Percentiles rank a stretch among this genome's conserved stretches.
Evolutionary conservation across 2,329 filamentous ascomycete species (phyloP).

Genomic region (Aureobasidium leucospermi): DNA sequence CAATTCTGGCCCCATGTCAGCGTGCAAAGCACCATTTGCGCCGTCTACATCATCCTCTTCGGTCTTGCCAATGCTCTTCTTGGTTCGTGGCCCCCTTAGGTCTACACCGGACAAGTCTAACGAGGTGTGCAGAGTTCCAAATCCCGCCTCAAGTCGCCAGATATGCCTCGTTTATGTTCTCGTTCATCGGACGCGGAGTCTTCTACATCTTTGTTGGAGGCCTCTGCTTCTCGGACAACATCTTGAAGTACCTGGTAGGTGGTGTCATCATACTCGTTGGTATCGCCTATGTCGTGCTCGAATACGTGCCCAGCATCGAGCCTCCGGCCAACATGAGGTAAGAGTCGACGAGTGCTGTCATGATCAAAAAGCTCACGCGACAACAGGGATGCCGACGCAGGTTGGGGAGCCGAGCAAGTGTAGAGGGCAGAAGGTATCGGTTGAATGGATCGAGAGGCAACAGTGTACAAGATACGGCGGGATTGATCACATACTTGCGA

Average conservation of each 20-base stretch:
- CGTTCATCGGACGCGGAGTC: conserved; percentile 87
- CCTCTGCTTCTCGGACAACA: conserved; percentile 63
- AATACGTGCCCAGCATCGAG: conserved; percentile 46
- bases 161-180: conserved; percentile 97
- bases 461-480: neutral
- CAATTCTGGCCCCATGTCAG: conserved; percentile 55
- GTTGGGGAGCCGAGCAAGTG: conserved; percentile 48
- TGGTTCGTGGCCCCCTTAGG: neutral
- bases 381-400: conserved; percentile 41
- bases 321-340: conserved; percentile 48
- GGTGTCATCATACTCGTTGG: conserved; percentile 71
- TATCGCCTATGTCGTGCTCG: conserved; percentile 58
- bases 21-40: conserved; percentile 68
- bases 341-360: conserved; percentile 2
- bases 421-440: conserved; percentile 22
- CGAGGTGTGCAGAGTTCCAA: conserved; percentile 64
- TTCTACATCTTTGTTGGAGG: conserved; percentile 96
- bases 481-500: neutral
- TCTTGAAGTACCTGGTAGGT: conserved; percentile 68
- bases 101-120: conserved; percentile 18
- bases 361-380: neutral
- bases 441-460: neutral
- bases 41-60: conserved; percentile 83
- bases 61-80: conserved; percentile 51
- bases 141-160: conserved; percentile 86